Percentiles rank a stretch among this genome's conserved stretches.
phyloP scores from a whole-genome alignment of 164 flowering plant genomes.

The Pachysandra terminalis region DNA sequence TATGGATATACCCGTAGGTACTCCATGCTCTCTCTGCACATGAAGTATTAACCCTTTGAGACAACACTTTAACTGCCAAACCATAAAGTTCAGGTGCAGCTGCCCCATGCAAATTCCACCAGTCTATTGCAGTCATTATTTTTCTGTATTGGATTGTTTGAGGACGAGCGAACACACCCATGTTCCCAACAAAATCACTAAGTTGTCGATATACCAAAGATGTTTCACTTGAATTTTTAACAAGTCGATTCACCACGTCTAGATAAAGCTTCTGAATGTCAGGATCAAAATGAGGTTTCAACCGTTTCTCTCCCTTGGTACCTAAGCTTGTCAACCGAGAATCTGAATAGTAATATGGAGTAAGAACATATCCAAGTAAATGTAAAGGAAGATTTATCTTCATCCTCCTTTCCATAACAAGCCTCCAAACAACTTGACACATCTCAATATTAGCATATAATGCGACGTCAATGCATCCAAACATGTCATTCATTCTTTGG shows the following conservation, averaged over 20 bases:
- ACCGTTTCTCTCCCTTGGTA: constrained; percentile 7
- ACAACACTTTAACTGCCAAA: constrained; percentile 9
- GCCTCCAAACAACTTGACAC: background rate
- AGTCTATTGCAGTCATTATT: constrained; percentile 8
- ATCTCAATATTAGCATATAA: constrained; percentile 1
- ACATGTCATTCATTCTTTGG: constrained; percentile 20
- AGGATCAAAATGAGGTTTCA: constrained; percentile 7
- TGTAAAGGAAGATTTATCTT: constrained; percentile 23
- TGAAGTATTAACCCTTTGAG: constrained; percentile 12
- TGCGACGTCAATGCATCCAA: constrained; percentile 9
- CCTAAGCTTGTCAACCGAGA: constrained; percentile 9
- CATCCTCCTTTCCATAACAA: constrained; percentile 14
- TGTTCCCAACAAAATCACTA: constrained; percentile 11
- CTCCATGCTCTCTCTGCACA: constrained; percentile 15
- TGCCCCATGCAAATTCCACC: constrained; percentile 19
- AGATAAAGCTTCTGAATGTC: constrained; percentile 1
- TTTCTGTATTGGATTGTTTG: constrained; percentile 12
- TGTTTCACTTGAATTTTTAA: background rate
- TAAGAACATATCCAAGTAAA: constrained; percentile 20
- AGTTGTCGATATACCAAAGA: background rate
- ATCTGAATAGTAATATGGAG: constrained; percentile 15
- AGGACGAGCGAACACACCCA: constrained; percentile 5
- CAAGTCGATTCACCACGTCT: background rate
- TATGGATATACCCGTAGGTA: constrained; percentile 5
- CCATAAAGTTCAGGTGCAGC: constrained; percentile 3